Base-by-base conservation (phyloP, 1,139 yeast species). In the Suhomyces bokatorum region DNA sequence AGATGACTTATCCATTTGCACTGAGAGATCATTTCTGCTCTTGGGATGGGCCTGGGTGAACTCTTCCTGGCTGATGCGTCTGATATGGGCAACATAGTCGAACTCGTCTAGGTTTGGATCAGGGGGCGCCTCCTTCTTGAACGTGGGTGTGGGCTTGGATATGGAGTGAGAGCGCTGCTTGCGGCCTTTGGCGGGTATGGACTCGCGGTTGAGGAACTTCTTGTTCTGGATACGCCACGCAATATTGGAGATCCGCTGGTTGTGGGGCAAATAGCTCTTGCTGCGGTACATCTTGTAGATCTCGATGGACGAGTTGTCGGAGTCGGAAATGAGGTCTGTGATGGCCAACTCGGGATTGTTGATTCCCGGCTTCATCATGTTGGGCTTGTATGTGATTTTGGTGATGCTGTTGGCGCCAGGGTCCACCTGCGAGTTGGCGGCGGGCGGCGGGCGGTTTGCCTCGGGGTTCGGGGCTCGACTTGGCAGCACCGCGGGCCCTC, bases 171-270 rank as follows among this genome's bases (percentile, higher is more conserved):
- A 37, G 20, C 47, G 32, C 12, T 52, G 50, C 33, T 49, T 50
- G 33, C 50, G 37, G 16, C 44, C 50, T 22, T 38, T 43, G 13
- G 40, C 15, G 10, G 37, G 15, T 27, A 15, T 33, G 12, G 27
- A 32, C 32, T 12, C 42, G 24, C 39, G 27, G 17, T 44, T 36
- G 38, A 67, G 36, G 39, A 62, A 35, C 52, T 73, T 73, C 37
- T 58, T 59, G 54, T 70, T 73, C 43, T 73, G 77, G 44, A 74
- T 72, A 46, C 79, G 58, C 78, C 78, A 73, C 7, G 79, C 78
- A 22, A 74, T 65, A 55, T 74, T 74, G 35, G 73, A 63, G 22
- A 74, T 72, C 39, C 79, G 58, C 48, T 69, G 66, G 54, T 69
- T 69, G 54, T 74, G 74, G 11, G 79, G 79, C 44, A 74, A 58